These are phyloP conservation scores for Coemansia sp. DNA, from an alignment of 192 early-diverging fungal genomes.

Conservation along the genomic window DNA sequence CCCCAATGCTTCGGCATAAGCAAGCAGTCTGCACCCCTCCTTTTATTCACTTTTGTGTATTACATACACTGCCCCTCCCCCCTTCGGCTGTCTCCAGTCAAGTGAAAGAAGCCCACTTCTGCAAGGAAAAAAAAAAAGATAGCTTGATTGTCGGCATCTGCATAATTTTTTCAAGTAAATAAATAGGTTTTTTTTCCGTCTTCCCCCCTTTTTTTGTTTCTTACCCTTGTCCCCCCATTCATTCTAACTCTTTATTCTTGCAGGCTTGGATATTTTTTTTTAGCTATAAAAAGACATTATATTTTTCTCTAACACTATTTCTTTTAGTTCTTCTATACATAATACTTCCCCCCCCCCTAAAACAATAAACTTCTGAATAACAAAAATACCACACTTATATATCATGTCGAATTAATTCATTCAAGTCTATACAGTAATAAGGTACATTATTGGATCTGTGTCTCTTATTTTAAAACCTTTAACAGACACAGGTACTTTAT, in stretches of 20 bases:
- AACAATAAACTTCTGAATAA: too few relatives aligned
- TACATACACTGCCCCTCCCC: neutral
- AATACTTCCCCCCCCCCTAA: too few relatives aligned
- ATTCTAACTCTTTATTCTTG: neutral
- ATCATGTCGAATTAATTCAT: neutral
- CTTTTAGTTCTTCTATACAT: too few relatives aligned
- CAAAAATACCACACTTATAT: neutral
- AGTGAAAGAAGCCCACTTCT: neutral
- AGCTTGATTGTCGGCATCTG: neutral
- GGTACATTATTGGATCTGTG: neutral
- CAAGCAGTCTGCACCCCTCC: neutral
- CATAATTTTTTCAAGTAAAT: neutral
- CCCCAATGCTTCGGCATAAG: neutral
- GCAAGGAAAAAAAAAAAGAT: neutral
- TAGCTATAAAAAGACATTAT: too few relatives aligned
- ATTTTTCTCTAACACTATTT: too few relatives aligned
- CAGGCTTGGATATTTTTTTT: neutral
- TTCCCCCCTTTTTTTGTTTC: neutral
- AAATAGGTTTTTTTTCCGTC: neutral
- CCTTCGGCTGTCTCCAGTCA: neutral
- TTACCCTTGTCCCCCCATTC: neutral
- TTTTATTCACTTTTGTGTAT: neutral
- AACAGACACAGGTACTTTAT: neutral
- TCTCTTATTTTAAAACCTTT: neutral
- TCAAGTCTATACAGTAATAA: neutral